Evolutionary conservation across 345 rosid species (phyloP).

Genomic region (Hypericum perforatum): DNA sequence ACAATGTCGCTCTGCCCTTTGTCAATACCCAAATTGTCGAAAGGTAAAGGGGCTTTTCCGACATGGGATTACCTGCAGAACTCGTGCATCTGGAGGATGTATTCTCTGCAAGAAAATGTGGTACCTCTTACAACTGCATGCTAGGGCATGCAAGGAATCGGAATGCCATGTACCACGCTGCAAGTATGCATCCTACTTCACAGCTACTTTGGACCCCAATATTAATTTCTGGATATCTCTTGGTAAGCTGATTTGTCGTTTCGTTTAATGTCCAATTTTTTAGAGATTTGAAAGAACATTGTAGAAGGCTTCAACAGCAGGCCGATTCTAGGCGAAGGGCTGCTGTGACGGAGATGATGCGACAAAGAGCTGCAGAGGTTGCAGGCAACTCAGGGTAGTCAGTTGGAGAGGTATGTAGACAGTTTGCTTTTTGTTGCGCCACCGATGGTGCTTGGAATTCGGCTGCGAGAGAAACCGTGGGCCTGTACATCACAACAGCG

Average conservation of each 20-base stretch:
- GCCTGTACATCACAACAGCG: not conserved
- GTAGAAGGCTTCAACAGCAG: not conserved
- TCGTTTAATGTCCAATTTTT: not conserved
- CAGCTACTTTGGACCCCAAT: not conserved
- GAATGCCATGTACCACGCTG: constrained; percentile 33
- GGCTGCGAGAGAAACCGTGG: too few species aligned
- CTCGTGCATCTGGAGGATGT: constrained; percentile 21
- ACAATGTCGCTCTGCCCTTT: constrained; percentile 19
- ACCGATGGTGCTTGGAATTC: too few species aligned
- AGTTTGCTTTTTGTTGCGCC: not conserved
- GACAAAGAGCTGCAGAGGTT: not conserved
- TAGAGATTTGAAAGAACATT: constrained; percentile 12
- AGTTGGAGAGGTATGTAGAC: too few species aligned
- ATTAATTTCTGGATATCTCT: not conserved
- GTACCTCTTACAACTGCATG: constrained; percentile 22
- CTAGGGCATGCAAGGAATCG: constrained; percentile 22
- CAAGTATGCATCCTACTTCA: constrained; percentile 19
- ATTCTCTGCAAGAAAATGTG: constrained; percentile 16
- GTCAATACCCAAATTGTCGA: constrained; percentile 32
- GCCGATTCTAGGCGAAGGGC: constrained; percentile 1
- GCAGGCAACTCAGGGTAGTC: not conserved
- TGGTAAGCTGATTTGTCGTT: not conserved
- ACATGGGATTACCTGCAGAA: constrained; percentile 27
- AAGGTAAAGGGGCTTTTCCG: constrained; percentile 22
- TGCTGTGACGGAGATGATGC: not conserved